Percentiles rank a stretch among this genome's conserved stretches.
phyloP scores from a whole-genome alignment of 73 alveolate species.

The Paramecium octaurelia region DNA sequence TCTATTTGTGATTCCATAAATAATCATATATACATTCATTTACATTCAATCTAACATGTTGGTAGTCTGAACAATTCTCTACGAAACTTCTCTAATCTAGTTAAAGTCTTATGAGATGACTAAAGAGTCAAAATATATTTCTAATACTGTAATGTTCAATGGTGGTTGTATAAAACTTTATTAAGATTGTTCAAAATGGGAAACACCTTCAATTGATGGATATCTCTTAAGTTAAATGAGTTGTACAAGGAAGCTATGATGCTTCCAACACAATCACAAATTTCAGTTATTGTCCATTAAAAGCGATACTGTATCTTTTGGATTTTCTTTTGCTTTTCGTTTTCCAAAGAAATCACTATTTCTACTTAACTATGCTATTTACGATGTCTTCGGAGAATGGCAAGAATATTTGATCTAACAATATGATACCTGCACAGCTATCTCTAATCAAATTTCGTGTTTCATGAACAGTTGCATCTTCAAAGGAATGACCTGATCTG shows the following conservation, averaged over 20 bases:
- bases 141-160: not conserved
- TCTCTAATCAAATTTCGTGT: not conserved
- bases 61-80: not conserved
- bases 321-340: not conserved
- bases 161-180: not conserved
- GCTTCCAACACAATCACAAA: not conserved
- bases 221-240: not conserved
- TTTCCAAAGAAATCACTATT: not conserved
- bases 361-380: not conserved
- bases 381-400: not conserved
- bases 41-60: not conserved
- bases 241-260: not conserved
- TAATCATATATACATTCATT: not conserved
- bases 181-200: not conserved
- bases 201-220: not conserved
- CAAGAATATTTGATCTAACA: not conserved
- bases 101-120: not conserved
- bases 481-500: conserved; percentile 3
- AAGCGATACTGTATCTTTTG: not conserved
- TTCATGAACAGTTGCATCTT: not conserved
- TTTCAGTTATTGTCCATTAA: not conserved
- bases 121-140: not conserved
- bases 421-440: not conserved
- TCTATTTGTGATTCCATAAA: not conserved
- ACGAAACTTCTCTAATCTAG: not conserved